Conservation (phyloP, 768 basidiomycete species). For the Boletus rex-veris region DNA sequence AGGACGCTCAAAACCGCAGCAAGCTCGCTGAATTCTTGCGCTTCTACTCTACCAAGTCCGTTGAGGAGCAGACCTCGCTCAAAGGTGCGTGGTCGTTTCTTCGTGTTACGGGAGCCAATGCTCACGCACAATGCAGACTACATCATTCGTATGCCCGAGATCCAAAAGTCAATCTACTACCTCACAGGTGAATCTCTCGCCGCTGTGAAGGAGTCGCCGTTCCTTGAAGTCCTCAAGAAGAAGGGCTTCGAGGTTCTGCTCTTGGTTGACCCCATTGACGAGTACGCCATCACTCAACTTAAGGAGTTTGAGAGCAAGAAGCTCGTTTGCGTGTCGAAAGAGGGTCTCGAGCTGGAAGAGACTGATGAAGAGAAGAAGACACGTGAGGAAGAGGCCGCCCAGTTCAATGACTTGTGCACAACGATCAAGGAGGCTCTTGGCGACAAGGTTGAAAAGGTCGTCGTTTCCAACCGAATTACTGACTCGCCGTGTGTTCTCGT, state of each 20-base stretch:
- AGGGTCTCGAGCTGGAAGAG: slow-evolving; percentile 98
- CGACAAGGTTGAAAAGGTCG: slow-evolving; percentile 99
- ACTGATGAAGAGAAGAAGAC: slow-evolving; percentile 94
- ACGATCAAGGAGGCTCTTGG: slow-evolving; percentile 98
- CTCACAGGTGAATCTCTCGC: slow-evolving; percentile 97
- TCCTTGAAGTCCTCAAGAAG: slow-evolving; percentile 99
- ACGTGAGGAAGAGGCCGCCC: slow-evolving; percentile 81
- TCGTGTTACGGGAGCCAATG: background rate
- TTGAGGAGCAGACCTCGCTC: slow-evolving; percentile 87
- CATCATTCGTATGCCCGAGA: slow-evolving; percentile 98
- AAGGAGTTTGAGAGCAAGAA: slow-evolving; percentile 99
- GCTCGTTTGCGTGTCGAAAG: slow-evolving; percentile 96
- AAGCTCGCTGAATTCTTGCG: slow-evolving; percentile 99
- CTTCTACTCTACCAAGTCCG: slow-evolving; percentile 94
- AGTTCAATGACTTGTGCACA: slow-evolving; percentile 85
- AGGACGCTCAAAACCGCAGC: slow-evolving; percentile 97
- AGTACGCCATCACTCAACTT: slow-evolving; percentile 97
- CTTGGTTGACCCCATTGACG: slow-evolving; percentile 97
- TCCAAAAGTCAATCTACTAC: slow-evolving; percentile 99
- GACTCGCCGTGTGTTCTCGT: slow-evolving; percentile 97
- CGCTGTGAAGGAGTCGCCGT: slow-evolving; percentile 88
- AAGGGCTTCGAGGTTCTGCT: slow-evolving; percentile 98
- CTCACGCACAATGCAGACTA: slow-evolving; percentile 59
- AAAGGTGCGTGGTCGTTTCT: slow-evolving; percentile 58
- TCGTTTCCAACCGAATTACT: slow-evolving; percentile 95